These are phyloP conservation scores for Madurella fahalii DNA, from an alignment of 2,329 filamentous ascomycete species.

Conservation along the genomic window DNA sequence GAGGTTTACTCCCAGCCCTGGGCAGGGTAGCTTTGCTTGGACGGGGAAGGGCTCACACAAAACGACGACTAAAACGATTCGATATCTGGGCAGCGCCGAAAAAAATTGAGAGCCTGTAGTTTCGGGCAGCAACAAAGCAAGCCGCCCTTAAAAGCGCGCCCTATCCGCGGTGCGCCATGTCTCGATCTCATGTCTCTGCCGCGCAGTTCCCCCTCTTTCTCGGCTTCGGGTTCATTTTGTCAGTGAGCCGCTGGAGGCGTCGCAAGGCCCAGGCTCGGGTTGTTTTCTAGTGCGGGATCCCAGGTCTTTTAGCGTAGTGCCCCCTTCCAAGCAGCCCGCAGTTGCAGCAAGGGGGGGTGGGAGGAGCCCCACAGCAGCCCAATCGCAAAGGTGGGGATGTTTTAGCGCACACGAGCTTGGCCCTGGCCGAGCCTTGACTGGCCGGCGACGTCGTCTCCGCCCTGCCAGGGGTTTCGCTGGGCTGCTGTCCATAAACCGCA, in stretches of 20 bases:
- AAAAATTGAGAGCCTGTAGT: background rate
- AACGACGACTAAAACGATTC: too few species aligned
- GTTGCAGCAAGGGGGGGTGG: slow-evolving; percentile 1
- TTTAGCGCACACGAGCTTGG: slow-evolving; percentile 24
- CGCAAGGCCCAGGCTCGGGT: slow-evolving; percentile 1
- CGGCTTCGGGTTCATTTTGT: background rate
- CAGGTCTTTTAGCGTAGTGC: slow-evolving; percentile 2
- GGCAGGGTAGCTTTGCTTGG: slow-evolving; percentile 7
- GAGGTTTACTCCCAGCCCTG: background rate
- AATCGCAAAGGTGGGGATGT: slow-evolving; percentile 23
- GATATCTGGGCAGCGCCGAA: background rate
- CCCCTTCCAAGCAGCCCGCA: background rate
- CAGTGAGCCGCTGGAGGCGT: slow-evolving; percentile 15
- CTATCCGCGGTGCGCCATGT: background rate
- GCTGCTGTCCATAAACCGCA: slow-evolving; percentile 26
- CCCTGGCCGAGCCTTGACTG: slow-evolving; percentile 15
- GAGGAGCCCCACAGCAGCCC: slow-evolving; percentile 20
- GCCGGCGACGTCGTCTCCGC: slow-evolving; percentile 11
- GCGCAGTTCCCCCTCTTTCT: background rate
- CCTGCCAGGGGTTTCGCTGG: slow-evolving; percentile 18
- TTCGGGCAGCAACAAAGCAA: background rate
- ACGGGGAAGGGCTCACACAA: slow-evolving; percentile 5
- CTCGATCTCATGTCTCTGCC: slow-evolving; percentile 1
- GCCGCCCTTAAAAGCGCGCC: too few species aligned
- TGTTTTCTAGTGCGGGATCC: slow-evolving; percentile 9